A percentile compares a stretch with the other conserved stretches of the same genome.
These are phyloP conservation scores for Paramecium octaurelia DNA, from an alignment of 73 alveolate species.

Conservation along the genomic window DNA sequence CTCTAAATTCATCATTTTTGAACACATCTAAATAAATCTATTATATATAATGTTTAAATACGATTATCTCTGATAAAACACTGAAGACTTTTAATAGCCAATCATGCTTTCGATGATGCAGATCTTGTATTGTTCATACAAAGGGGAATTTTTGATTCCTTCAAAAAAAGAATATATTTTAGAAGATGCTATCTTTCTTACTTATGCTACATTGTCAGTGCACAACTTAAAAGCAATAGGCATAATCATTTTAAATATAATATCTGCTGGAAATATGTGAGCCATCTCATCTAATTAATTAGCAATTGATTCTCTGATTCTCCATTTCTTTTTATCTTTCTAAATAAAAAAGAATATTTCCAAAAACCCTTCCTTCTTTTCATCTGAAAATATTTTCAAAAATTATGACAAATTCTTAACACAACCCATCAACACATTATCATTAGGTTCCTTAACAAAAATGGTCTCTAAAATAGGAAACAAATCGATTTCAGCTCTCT, in stretches of 20 bases:
- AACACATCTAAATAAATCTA: conserved; percentile 17
- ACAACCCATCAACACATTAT: conserved; percentile 55
- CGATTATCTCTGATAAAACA: conserved; percentile 7
- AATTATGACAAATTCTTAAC: conserved; percentile 69
- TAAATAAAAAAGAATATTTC: conserved; percentile 65
- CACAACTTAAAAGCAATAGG: conserved; percentile 71
- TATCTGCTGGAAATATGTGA: conserved; percentile 63
- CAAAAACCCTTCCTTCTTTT: conserved; percentile 64
- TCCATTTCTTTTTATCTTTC: conserved; percentile 69
- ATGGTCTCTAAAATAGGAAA: conserved; percentile 68
- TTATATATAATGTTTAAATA: neutral
- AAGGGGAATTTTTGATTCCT: neutral
- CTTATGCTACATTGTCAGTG: conserved; percentile 72
- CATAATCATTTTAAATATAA: conserved; percentile 60
- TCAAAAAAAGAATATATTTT: neutral
- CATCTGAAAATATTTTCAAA: conserved; percentile 61
- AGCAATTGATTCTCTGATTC: conserved; percentile 65
- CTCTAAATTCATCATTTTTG: neutral
- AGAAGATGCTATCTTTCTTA: conserved; percentile 65
- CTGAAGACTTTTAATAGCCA: neutral
- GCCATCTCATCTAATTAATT: conserved; percentile 64
- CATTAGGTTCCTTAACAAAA: conserved; percentile 59
- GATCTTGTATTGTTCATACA: neutral
- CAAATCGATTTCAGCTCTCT: conserved; percentile 71
- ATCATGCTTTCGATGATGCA: conserved; percentile 1